phyloP scores from a whole-genome alignment of 2,329 filamentous ascomycete species.

The Passalora sequoiae region DNA sequence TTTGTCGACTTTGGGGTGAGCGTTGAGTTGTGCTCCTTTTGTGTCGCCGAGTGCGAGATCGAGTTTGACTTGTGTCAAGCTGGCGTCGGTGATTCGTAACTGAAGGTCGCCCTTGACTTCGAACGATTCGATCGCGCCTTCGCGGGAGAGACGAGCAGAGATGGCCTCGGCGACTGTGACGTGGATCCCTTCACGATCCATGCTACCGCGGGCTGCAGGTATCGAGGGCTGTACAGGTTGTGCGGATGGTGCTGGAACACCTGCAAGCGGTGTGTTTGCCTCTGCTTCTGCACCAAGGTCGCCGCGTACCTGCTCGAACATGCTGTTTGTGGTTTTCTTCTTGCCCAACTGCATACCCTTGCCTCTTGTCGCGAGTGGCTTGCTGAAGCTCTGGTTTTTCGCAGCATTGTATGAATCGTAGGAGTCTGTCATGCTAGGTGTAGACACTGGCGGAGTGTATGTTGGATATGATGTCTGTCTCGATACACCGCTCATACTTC shows the following conservation, averaged over 20 bases:
- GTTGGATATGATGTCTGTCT: conserved; percentile 80
- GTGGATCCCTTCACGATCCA: conserved; percentile 80
- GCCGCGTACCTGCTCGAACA: conserved; percentile 91
- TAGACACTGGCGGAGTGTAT: conserved; percentile 83
- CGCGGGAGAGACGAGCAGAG: conserved; percentile 78
- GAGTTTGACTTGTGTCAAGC: conserved; percentile 87
- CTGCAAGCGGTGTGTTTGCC: conserved; percentile 63
- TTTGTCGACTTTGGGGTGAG: conserved; percentile 95
- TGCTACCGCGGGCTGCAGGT: conserved; percentile 55
- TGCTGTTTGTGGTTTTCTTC: conserved; percentile 96
- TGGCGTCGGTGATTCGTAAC: conserved; percentile 80
- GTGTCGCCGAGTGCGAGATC: conserved; percentile 69
- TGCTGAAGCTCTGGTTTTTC: conserved; percentile 87
- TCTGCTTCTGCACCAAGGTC: conserved; percentile 86
- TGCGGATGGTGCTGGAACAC: conserved; percentile 44
- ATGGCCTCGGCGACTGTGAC: conserved; percentile 87
- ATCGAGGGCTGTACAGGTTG: conserved; percentile 47
- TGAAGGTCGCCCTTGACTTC: conserved; percentile 89
- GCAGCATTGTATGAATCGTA: conserved; percentile 95
- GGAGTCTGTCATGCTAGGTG: conserved; percentile 68
- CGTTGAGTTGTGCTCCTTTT: conserved; percentile 84
- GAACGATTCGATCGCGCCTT: conserved; percentile 80
- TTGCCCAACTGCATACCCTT: conserved; percentile 99
- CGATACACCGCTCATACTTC: conserved; percentile 48
- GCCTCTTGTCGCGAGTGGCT: conserved; percentile 70